Percentiles rank a stretch among this genome's conserved stretches.
Conservation (phyloP, 768 basidiomycete genomes). For the Lactarius deliciosus region DNA sequence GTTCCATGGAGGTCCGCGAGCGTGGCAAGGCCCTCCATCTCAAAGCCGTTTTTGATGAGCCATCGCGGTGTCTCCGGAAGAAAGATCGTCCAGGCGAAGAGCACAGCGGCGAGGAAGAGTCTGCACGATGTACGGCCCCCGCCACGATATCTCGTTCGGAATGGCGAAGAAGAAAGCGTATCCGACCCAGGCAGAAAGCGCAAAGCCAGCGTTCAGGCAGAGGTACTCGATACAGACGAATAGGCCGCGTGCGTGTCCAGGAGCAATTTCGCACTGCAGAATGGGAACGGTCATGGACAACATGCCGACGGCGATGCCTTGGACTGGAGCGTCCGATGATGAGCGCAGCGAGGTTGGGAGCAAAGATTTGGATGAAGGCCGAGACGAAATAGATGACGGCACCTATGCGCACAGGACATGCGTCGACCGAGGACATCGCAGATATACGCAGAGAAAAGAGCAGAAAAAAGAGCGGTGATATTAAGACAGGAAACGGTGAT, state of each 20-base stretch:
- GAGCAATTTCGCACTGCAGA: constrained; percentile 30
- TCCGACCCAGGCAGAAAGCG: constrained; percentile 49
- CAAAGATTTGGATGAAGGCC: constrained; percentile 50
- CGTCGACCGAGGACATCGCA: constrained; percentile 53
- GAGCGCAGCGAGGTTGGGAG: constrained; percentile 52
- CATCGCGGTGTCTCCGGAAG: constrained; percentile 56
- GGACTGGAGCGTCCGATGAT: constrained; percentile 67
- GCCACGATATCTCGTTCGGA: constrained; percentile 52
- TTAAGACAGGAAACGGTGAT: constrained; percentile 52
- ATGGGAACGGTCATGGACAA: constrained; percentile 29
- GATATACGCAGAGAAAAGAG: constrained; percentile 48
- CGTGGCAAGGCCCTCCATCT: constrained; percentile 47
- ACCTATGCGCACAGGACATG: constrained; percentile 50
- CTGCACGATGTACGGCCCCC: constrained; percentile 56
- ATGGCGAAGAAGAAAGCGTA: constrained; percentile 50
- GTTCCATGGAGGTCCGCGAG: constrained; percentile 58
- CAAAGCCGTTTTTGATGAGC: constrained; percentile 54
- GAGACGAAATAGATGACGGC: constrained; percentile 50
- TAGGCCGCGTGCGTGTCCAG: constrained; percentile 44
- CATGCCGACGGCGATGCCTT: constrained; percentile 75
- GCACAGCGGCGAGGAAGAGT: constrained; percentile 48
- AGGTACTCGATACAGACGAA: constrained; percentile 56
- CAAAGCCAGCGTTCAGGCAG: constrained; percentile 52
- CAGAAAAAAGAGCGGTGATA: constrained; percentile 49
- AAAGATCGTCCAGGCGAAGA: constrained; percentile 48